A percentile compares a stretch with the other conserved stretches of the same genome.
Conservation (phyloP, 208 protist species). For the Leishmania mexicana region DNA sequence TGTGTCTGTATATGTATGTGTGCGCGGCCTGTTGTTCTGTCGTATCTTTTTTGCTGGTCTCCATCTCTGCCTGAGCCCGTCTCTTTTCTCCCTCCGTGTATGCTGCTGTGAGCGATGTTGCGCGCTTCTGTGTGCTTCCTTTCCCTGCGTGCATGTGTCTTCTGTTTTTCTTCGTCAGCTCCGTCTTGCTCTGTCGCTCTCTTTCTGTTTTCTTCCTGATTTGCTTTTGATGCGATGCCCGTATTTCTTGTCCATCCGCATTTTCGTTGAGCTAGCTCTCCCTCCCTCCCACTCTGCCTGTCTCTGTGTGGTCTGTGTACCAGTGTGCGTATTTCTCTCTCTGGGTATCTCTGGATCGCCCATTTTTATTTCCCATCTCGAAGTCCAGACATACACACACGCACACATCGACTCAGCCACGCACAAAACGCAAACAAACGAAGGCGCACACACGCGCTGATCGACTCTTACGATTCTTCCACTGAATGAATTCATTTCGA, state of each 20-base stretch:
- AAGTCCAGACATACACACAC: neutral
- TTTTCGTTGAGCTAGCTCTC: neutral
- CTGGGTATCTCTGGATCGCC: neutral
- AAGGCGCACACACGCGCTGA: neutral
- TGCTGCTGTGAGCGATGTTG: neutral
- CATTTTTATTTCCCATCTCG: neutral
- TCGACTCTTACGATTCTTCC: neutral
- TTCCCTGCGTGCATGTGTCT: neutral
- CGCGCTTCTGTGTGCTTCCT: neutral
- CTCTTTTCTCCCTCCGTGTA: neutral
- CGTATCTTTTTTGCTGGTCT: neutral
- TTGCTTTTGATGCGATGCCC: neutral
- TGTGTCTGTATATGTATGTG: neutral
- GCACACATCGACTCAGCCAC: neutral
- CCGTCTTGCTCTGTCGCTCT: neutral
- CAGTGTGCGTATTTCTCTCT: neutral
- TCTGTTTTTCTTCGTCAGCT: neutral
- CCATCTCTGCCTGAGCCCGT: neutral
- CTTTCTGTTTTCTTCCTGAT: neutral
- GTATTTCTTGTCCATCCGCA: neutral
- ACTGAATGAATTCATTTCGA: neutral
- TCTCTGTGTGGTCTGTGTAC: slow-evolving; percentile 4
- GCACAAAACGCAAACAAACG: neutral
- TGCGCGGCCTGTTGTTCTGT: neutral
- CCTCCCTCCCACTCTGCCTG: neutral